Evolutionary conservation across 192 early-diverging fungal species (phyloP), one percentile per base, ranked within the genome.

Genomic region (Podila epicladia): DNA sequence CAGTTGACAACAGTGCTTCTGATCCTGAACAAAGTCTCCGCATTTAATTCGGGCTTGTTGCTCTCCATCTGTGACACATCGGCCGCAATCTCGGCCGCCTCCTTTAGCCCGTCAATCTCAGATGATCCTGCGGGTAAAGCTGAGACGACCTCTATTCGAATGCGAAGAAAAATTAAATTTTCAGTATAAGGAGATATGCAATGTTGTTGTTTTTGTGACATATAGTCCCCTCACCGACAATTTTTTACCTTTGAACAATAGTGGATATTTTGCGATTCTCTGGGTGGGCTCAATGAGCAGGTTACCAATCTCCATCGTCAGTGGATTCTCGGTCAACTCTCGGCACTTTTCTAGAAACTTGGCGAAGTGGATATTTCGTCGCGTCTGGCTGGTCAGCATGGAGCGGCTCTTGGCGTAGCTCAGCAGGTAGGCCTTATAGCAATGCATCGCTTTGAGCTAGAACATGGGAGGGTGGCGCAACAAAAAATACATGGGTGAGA

Each of bases 201-300:
- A 1, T 26, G 2, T 20, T 33, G 33, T 33, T 33, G 33, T 33
- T 6, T 5, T 6, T 5, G 6, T 5, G 33, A 33, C 33, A 33
- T 33, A 33, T 33, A 33, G 33, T 22, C 31, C 9, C n/a, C 6
- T 2, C 35, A 38, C 19, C 17, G 24, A 22, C 1, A 11, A 41
- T 19, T n/a, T 9, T n/a, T 48, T 57, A 73, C 71, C 71, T 69
- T 75, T 75, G 62, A 75, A 75, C 26, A 75, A 37, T 13, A 75
- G 53, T 32, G 73, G 73, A 37, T 75, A 75, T 24, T 75, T 75
- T 26, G 67, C 73, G 22, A 75, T 75, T 5, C 73, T 65, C 48
- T 75, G 73, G 31, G 73, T 75, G 2, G 73, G 73, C 12, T 75
- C 73, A 48, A 75, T 49, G 28, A 75, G 29, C 20, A 75, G 67